Evolutionary conservation across 2,329 filamentous ascomycete genomes (phyloP), one percentile per base, ranked within the genome.

Genomic region (Paraphaeosphaeria minitans): DNA sequence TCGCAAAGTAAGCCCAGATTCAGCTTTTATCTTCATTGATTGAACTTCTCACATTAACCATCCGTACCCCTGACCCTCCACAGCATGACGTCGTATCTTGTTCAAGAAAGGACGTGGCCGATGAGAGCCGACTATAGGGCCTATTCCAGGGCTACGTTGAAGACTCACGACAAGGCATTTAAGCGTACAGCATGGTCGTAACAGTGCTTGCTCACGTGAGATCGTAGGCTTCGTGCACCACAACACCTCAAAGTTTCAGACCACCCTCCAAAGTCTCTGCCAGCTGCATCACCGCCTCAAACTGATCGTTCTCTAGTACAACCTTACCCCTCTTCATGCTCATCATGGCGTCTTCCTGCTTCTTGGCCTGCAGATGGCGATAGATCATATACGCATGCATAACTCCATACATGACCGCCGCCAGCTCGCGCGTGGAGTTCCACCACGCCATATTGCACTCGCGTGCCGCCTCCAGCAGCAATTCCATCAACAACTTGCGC

Each of bases 381-480:
- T 46, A 29, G 2, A 53, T 43, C 53, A 53, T 43, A 45, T 48
- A 41, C 24, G 53, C 57, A 46, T 55, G 48, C 47, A 56, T 42
- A 6, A 59, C 24, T 8, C 46, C 53, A 43, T 56, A 31, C 41
- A 56, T 7, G 1, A 59, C 27, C 14, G 42, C 57, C 43, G 49
- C 16, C 2, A 42, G 3, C 33, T 59, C 57, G 2, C 43, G 35
- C 57, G 27, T 16, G 33, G 43, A 21, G 22, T 37, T 7, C 33
- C 53, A 56, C 53, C 57, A 59, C 27, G 3, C 4, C 31, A 39
- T 39, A 39, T 39, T 39, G 12, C 29, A 46, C 31, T 59, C 53
- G 21, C 42, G 14, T 3, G 53, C 57, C 1, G 53, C 46, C 12
- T 45, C 33, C 1, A 16, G 4, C 12, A 56, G 9, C 21, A 59